A percentile compares a stretch with the other conserved stretches of the same genome.
These are phyloP conservation scores for Prunus mongolica DNA, from an alignment of 306 rosid species.

Conservation along the genomic window DNA sequence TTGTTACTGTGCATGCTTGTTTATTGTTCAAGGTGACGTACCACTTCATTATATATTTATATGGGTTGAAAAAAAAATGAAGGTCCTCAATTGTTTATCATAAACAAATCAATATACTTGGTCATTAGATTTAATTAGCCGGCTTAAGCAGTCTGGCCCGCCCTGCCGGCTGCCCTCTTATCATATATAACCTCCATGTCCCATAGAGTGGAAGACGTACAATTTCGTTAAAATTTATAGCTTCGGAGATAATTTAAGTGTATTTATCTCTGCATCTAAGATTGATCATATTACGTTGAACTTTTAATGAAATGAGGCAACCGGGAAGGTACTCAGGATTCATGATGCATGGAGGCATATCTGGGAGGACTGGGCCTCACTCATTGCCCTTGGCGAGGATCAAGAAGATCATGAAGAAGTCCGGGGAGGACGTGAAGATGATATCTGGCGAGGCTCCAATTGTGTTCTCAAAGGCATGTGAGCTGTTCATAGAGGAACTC, in stretches of 20 bases:
- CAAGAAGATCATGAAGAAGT: conserved; percentile 74
- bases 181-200: neutral
- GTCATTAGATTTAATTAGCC: conserved; percentile 8
- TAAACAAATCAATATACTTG: neutral
- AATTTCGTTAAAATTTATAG: too few species aligned
- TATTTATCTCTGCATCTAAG: neutral
- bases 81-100: neutral
- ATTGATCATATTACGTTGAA: neutral
- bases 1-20: neutral
- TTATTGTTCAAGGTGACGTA: neutral
- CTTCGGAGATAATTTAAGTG: too few species aligned
- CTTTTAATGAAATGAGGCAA: conserved; percentile 45
- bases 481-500: conserved; percentile 59
- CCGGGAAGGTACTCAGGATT: conserved; percentile 65
- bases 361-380: conserved; percentile 49
- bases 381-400: conserved; percentile 73
- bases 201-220: neutral
- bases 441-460: conserved; percentile 71
- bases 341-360: conserved; percentile 31
- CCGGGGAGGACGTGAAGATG: conserved; percentile 67
- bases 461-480: conserved; percentile 77
- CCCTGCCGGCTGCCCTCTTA: conserved; percentile 2
- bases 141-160: conserved; percentile 9
- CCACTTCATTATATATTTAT: neutral
- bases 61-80: neutral